Evolutionary conservation across 768 basidiomycete genomes (phyloP), one percentile per base, ranked within the genome.

Genomic region (Pisolithus sp.): DNA sequence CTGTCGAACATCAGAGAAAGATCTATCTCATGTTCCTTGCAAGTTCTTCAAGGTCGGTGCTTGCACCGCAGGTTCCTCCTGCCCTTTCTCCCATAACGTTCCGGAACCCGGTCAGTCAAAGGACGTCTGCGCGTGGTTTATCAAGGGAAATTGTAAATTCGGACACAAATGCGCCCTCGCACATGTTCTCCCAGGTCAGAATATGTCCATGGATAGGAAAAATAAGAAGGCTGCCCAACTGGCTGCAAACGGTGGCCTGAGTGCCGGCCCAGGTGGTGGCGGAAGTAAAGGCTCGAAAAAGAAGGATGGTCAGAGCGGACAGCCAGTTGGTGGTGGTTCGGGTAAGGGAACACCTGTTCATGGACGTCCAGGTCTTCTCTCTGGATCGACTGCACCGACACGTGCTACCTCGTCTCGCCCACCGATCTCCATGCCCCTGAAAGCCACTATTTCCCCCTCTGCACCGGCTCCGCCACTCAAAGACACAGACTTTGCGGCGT

Each of bases 41-140:
- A 90, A 95, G 73, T 97, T 97, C 80, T 96, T 84, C 82, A 90
- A 88, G 64, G 87, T 90, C 57, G 92, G 93, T 31, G 86, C 84
- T 12, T 98, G 94, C 70, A 95, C 93, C 4, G 94, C 94, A 9
- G 94, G 94, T 31, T 74, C 89, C 3, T 86, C 89, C 2, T 98
- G 95, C 68, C 92, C 91, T n/a, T 98, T 98, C 78, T 93, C 93
- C 26, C 95, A 98, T 68, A 64, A 68, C 52, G 61, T 75, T 6
- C 71, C 78, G 52, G 89, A 92, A 58, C 84, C 90, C 26, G 86
- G 90, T 3, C 80, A 80, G 42, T 81, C 82, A 55, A 90, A 91
- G 66, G 89, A 89, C 57, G 79, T 83, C 38, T 91, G 89, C 62
- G 81, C 87, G 5, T 93, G 90, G 90, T 93, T 87, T 61, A 80